Base-by-base conservation (phyloP, 164 flowering plant genomes). In the Akebia trifoliata region DNA sequence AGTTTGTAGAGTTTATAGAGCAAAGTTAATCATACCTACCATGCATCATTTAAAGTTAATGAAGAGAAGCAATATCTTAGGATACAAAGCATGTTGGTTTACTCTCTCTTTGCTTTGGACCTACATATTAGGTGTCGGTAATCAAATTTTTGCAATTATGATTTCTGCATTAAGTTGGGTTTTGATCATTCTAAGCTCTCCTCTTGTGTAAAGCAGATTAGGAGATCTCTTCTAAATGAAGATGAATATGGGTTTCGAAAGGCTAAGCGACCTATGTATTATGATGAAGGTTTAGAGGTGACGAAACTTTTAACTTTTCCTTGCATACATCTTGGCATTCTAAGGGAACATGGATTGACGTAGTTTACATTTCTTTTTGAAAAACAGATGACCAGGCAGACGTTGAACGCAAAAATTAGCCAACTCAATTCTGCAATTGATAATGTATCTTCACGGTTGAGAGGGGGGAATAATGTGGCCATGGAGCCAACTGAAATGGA, bases 221-320 rank as follows among this genome's bases (percentile, higher is more conserved):
- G 98, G 71, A 87, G 90, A 65, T 72, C 94, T 26, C 39, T 92
- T 59, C 81, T 87, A 6, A 81, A 87, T 69, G 98, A 92, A 74
- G 83, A 89, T 68, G 98, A 92, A 63, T 68, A 78, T 61, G 98
- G 98, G 15, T 87, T 92, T 55, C 70, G 80, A 37, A 85, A 62
- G 73, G 85, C 90, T 35, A 82, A 46, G 71, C 61, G 79, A 66
- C 95, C 94, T 26, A 73, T 78, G 44, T 92, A 89, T 65, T 87
- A 89, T 46, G 96, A 92, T 59, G 94, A 85, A 56, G 96, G 97
- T 35, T 67, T 86, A 32, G 96, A 89, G 93, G 98, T 91, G 54
- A 69, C n/a, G n/a, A n/a, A n/a, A n/a, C n/a, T 28, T 59, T 25
- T 34, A 42, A 15, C 61, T 59, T 48, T 32, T 2, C n/a, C 18